Conservation (phyloP, 805 yeast species). For the Saccharomycopsis sp. region DNA sequence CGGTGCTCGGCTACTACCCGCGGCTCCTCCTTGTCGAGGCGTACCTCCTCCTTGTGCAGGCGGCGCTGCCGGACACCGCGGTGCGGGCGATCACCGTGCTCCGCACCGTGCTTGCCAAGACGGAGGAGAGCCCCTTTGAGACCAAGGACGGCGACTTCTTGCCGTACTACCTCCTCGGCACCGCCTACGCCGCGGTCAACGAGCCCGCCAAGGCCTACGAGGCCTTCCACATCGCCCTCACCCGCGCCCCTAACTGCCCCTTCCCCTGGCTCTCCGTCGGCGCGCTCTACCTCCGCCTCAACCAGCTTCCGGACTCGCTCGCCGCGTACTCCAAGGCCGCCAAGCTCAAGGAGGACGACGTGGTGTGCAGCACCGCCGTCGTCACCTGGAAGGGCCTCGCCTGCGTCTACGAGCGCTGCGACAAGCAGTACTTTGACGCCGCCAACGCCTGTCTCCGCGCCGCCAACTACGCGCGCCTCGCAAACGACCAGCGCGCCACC, state of each 20-base stretch:
- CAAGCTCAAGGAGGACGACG: conserved; percentile 42
- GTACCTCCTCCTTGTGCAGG: conserved; percentile 38
- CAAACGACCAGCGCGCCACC: conserved; percentile 39
- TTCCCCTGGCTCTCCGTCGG: conserved; percentile 65
- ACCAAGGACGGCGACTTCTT: conserved; percentile 41
- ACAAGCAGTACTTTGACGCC: conserved; percentile 52
- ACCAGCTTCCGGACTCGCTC: conserved; percentile 58
- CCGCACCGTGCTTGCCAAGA: conserved; percentile 27
- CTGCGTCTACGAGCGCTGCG: conserved; percentile 58
- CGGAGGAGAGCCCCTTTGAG: conserved; percentile 23
- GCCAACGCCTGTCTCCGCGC: conserved; percentile 53
- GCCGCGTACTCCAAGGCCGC: conserved; percentile 65
- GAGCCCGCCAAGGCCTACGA: conserved; percentile 48
- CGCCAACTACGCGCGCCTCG: conserved; percentile 40
- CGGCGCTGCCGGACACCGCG: conserved; percentile 29
- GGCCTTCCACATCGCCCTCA: conserved; percentile 46
- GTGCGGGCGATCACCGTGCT: conserved; percentile 33
- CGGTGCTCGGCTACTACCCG: conserved; percentile 38
- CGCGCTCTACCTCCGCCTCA: conserved; percentile 47
- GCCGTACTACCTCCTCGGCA: conserved; percentile 50
- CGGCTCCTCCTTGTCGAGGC: conserved; percentile 43
- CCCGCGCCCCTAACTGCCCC: conserved; percentile 47
- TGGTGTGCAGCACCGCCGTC: conserved; percentile 37
- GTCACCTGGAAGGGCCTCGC: conserved; percentile 61
- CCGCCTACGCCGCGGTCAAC: conserved; percentile 41